Evolutionary conservation across 73 alveolate genomes (phyloP).

Genomic region (Vitrella brassicaformis): DNA sequence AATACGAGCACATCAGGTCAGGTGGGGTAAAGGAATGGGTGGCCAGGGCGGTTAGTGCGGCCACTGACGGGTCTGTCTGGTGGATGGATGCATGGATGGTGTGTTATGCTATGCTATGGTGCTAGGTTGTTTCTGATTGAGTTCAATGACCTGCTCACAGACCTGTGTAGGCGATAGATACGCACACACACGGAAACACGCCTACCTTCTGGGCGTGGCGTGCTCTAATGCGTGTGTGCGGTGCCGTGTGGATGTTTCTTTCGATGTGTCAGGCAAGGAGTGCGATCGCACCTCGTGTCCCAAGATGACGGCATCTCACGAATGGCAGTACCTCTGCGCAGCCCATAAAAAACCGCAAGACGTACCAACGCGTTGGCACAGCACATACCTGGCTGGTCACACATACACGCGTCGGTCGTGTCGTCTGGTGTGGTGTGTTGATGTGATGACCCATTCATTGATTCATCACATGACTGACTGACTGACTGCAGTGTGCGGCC

Average conservation of each 20-base stretch:
- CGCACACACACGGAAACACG: background rate
- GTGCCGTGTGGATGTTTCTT: background rate
- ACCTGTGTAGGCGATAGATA: slow-evolving; percentile 13
- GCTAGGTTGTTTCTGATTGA: slow-evolving; percentile 76
- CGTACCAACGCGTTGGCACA: too few species aligned
- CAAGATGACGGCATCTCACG: slow-evolving; percentile 88
- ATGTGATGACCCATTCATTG: too few species aligned
- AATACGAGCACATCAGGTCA: slow-evolving; percentile 84
- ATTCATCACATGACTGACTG: too few species aligned
- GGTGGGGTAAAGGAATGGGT: too few species aligned
- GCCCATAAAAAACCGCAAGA: slow-evolving; percentile 81
- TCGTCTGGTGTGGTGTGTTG: too few species aligned
- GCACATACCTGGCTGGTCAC: too few species aligned
- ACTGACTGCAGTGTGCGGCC: slow-evolving; percentile 68
- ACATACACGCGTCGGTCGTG: too few species aligned
- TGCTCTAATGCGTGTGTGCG: background rate
- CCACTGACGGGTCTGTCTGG: too few species aligned
- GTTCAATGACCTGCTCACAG: slow-evolving; percentile 68
- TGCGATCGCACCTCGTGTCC: slow-evolving; percentile 82
- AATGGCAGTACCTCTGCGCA: slow-evolving; percentile 81
- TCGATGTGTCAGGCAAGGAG: slow-evolving; percentile 3
- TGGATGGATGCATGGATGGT: too few species aligned
- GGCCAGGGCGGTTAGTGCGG: too few species aligned
- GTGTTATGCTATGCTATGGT: too few species aligned
- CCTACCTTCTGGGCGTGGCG: background rate